These are phyloP conservation scores for Zalaria obscura DNA, from an alignment of 2,329 filamentous ascomycete genomes.

Conservation along the genomic window DNA sequence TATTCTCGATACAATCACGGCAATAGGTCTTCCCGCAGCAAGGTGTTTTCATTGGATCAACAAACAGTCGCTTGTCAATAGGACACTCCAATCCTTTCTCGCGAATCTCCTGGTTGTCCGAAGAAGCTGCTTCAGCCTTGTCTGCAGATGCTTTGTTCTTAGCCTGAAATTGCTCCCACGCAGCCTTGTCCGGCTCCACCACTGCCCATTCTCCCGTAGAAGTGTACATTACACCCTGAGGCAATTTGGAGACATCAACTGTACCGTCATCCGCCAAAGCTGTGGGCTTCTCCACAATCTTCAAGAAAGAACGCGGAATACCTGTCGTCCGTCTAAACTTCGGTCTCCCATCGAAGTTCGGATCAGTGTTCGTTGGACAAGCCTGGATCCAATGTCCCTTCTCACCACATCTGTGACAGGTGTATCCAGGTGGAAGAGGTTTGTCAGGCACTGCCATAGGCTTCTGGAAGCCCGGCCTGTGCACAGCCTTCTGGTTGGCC, in stretches of 20 bases:
- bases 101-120: slow-evolving; percentile 74
- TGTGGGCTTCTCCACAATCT: slow-evolving; percentile 84
- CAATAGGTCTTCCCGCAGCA: slow-evolving; percentile 98
- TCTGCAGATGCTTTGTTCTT: slow-evolving; percentile 79
- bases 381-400: slow-evolving; percentile 99
- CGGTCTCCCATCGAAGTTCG: slow-evolving; percentile 84
- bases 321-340: slow-evolving; percentile 93
- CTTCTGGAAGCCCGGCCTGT: slow-evolving; percentile 35
- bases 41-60: slow-evolving; percentile 97
- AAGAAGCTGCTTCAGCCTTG: slow-evolving; percentile 54
- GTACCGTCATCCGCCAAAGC: slow-evolving; percentile 59
- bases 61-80: slow-evolving; percentile 94
- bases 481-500: slow-evolving; percentile 47
- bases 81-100: slow-evolving; percentile 83
- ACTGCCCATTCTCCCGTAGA: slow-evolving; percentile 95
- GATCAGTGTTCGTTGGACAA: slow-evolving; percentile 96
- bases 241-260: slow-evolving; percentile 67
- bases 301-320: slow-evolving; percentile 88
- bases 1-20: slow-evolving; percentile 98
- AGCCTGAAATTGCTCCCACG: slow-evolving; percentile 95
- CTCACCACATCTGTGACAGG: slow-evolving; percentile 90
- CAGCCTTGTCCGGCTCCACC: slow-evolving; percentile 84
- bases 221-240: slow-evolving; percentile 91
- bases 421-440: slow-evolving; percentile 82
- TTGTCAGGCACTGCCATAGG: slow-evolving; percentile 73